These are phyloP conservation scores for Rauvolfia tetraphylla DNA, from an alignment of 257 asterid species.

Conservation along the genomic window DNA sequence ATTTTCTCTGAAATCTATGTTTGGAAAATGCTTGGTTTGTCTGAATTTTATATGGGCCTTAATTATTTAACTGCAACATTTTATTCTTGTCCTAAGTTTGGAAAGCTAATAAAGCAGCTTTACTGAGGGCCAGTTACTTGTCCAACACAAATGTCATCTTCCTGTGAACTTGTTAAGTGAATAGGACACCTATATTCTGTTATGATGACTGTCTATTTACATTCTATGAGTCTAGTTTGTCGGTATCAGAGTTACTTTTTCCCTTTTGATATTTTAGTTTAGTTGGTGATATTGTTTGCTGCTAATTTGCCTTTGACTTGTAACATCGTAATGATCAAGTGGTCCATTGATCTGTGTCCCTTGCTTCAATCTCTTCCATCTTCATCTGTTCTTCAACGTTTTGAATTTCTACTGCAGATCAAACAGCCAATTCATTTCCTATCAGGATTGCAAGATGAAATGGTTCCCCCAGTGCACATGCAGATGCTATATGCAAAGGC, in stretches of 20 bases:
- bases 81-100: background rate
- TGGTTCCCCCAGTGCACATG: conserved; percentile 98
- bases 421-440: conserved; percentile 84
- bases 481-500: conserved; percentile 88
- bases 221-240: background rate
- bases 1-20: background rate
- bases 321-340: background rate
- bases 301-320: background rate
- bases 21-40: background rate
- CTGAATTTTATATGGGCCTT: background rate
- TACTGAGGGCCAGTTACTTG: background rate
- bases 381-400: background rate
- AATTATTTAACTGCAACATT: background rate
- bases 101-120: background rate
- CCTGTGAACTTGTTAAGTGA: background rate
- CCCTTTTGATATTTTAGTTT: background rate
- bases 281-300: background rate
- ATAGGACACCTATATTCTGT: background rate
- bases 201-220: background rate
- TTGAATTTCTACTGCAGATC: conserved; percentile 47
- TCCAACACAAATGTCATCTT: background rate
- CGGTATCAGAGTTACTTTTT: background rate
- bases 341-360: background rate
- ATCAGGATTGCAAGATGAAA: conserved; percentile 93
- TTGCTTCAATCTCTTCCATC: background rate